These are phyloP conservation scores for Allantophomopsis cytisporea DNA, from an alignment of 2,329 filamentous ascomycete genomes.

Conservation along the genomic window DNA sequence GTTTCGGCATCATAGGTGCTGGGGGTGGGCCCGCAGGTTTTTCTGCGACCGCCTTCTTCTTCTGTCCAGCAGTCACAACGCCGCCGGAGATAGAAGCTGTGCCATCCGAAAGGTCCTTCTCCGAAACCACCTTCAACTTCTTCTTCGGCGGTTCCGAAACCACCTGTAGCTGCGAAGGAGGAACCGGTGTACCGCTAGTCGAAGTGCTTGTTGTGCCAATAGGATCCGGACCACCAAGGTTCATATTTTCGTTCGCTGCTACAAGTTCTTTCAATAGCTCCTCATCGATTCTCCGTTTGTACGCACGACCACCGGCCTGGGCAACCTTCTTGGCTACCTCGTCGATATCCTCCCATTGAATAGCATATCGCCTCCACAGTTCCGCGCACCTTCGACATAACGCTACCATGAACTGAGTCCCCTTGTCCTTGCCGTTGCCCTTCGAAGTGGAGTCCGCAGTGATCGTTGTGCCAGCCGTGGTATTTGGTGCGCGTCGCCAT, in stretches of 20 bases:
- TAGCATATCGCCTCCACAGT: constrained; percentile 89
- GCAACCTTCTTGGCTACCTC: constrained; percentile 82
- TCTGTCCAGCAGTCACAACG: constrained; percentile 17
- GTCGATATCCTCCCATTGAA: constrained; percentile 90
- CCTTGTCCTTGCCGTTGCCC: constrained; percentile 58
- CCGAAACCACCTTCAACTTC: constrained; percentile 42
- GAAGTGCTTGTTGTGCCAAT: constrained; percentile 6
- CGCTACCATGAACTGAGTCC: constrained; percentile 60
- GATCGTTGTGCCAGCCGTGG: constrained; percentile 56
- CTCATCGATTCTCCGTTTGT: constrained; percentile 84
- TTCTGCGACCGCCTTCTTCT: constrained; percentile 34
- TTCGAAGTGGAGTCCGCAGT: constrained; percentile 50
- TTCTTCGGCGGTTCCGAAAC: constrained; percentile 45
- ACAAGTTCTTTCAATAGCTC: constrained; percentile 68
- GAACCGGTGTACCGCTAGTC: constrained; percentile 12
- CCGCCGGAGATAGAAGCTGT: constrained; percentile 22
- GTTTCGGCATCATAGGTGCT: constrained; percentile 64
- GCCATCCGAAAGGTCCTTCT: constrained; percentile 32
- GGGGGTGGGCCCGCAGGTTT: constrained; percentile 58
- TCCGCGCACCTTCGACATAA: constrained; percentile 84
- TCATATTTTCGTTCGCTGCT: constrained; percentile 48
- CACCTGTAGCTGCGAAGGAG: constrained; percentile 11
- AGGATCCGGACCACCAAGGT: constrained; percentile 24
- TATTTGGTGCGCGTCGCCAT: constrained; percentile 81
- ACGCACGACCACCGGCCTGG: constrained; percentile 65